Evolutionary conservation across 371 early-diverging fungal genomes (phyloP).

Genomic region (Syncephalastrum contaminatum): DNA sequence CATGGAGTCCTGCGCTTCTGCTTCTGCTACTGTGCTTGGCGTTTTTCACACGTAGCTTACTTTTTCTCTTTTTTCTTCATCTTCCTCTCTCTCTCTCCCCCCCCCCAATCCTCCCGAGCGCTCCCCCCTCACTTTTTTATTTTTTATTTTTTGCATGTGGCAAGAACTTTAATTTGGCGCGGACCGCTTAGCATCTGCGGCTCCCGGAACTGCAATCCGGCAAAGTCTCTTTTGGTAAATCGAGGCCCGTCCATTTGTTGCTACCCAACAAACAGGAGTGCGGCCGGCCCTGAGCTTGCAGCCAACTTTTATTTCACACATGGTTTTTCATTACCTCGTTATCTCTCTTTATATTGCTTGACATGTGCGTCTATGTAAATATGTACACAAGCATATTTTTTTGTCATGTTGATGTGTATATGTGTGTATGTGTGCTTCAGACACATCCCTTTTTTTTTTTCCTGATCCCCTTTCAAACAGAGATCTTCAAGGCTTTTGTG

Average conservation of each 20-base stretch:
- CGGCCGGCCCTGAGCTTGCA: not conserved
- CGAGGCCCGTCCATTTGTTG: too few relatives aligned
- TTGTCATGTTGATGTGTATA: not conserved
- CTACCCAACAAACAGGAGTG: too few relatives aligned
- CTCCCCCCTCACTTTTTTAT: slow-evolving; percentile 4
- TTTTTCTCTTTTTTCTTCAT: too few relatives aligned
- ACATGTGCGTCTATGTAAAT: slow-evolving; percentile 2
- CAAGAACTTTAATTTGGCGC: slow-evolving; percentile 21
- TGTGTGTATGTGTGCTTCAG: not conserved
- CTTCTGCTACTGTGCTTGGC: not conserved
- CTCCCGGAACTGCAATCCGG: slow-evolving; percentile 7
- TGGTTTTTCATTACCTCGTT: not conserved
- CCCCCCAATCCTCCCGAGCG: not conserved
- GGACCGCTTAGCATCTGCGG: slow-evolving; percentile 5
- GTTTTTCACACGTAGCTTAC: slow-evolving; percentile 6
- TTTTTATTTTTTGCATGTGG: slow-evolving; percentile 15
- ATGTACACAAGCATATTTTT: slow-evolving; percentile 5
- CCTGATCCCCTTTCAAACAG: slow-evolving; percentile 1
- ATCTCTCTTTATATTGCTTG: slow-evolving; percentile 3
- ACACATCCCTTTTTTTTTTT: slow-evolving; percentile 4
- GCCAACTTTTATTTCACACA: not conserved
- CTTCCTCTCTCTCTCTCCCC: too few relatives aligned
- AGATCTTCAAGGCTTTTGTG: slow-evolving; percentile 12
- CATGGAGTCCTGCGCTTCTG: too few relatives aligned
- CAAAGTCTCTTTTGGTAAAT: too few relatives aligned